Evolutionary conservation across 768 basidiomycete species (phyloP), one percentile per base, ranked within the genome.

Genomic region (Phanerochaete sordida): DNA sequence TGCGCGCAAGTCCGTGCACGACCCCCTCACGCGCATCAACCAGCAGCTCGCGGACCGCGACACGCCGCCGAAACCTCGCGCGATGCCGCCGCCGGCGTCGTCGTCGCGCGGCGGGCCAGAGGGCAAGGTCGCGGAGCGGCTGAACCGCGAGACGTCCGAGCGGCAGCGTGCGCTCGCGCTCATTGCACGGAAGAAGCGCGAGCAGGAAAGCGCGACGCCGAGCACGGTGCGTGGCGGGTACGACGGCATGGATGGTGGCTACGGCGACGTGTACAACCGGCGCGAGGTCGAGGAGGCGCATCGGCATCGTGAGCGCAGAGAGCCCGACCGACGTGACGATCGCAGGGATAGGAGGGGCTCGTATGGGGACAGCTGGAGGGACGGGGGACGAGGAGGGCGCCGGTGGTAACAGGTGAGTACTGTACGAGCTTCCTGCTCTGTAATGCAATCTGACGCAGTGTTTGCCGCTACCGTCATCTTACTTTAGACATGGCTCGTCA

Each of bases 11-110:
- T 80, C 79, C 1, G 74, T 73, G 19, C 80, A 87, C 50, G 91
- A 92, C 68, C 90, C 91, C 6, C 78, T 92, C 13, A 86, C 88
- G 1, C 84, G 85, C 8, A 91, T 93, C 64, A 88, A 84, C 8
- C 78, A 81, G 44, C 83, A 87, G 61, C 80, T 91, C 6, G 77
- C 84, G 11, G 73, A 80, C 0, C 55, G 43, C 3, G 57, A 24
- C 61, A 65, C 33, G 30, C 50, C 62, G 31, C 53, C 65, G 28
- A 35, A 30, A 31, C 33, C 37, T 23, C 45, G 46, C 43, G 46
- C 9, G 24, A 7, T 13, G 35, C 28, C 51, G 13, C 33, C 16
- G 19, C 35, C 35, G 9, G 21, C 53, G 37, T 16, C 31, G 43
- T 28, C 47, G 37, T 11, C 33, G 15, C n/a, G 21, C 30, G 16